These are phyloP conservation scores for Volvariella surrecta DNA, from an alignment of 1,284 basidiomycete species.

Conservation along the genomic window DNA sequence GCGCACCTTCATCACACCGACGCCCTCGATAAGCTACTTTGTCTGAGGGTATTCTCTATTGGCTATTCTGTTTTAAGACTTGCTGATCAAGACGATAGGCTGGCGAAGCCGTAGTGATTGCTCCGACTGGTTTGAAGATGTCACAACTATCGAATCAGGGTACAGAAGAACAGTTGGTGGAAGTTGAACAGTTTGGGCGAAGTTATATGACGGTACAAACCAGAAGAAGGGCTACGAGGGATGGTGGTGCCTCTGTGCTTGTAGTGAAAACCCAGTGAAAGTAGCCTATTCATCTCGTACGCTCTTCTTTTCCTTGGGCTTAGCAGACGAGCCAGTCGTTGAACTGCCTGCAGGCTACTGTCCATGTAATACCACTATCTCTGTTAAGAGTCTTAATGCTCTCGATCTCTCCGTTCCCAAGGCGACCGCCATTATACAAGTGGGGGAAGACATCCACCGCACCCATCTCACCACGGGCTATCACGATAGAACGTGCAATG, in stretches of 20 bases:
- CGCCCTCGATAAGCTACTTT: slow-evolving; percentile 54
- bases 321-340: neutral
- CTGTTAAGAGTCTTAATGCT: neutral
- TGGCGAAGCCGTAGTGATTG: slow-evolving; percentile 56
- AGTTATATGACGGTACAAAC: slow-evolving; percentile 51
- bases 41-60: slow-evolving; percentile 38
- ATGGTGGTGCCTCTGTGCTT: slow-evolving; percentile 57
- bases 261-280: slow-evolving; percentile 23
- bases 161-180: slow-evolving; percentile 2
- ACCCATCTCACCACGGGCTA: slow-evolving; percentile 1
- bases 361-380: slow-evolving; percentile 2
- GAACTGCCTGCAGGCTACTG: neutral
- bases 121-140: slow-evolving; percentile 47
- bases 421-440: slow-evolving; percentile 5
- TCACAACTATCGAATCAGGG: slow-evolving; percentile 15
- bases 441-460: slow-evolving; percentile 5
- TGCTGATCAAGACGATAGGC: slow-evolving; percentile 32
- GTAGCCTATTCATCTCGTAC: too few relatives aligned
- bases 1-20: slow-evolving; percentile 47
- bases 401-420: slow-evolving; percentile 4
- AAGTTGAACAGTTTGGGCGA: slow-evolving; percentile 35
- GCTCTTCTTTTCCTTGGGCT: neutral
- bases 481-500: neutral
- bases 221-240: slow-evolving; percentile 46
- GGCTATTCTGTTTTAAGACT: neutral